phyloP scores from a whole-genome alignment of 176 grass and related monocot genomes.

The Coix lacrymajobi region DNA sequence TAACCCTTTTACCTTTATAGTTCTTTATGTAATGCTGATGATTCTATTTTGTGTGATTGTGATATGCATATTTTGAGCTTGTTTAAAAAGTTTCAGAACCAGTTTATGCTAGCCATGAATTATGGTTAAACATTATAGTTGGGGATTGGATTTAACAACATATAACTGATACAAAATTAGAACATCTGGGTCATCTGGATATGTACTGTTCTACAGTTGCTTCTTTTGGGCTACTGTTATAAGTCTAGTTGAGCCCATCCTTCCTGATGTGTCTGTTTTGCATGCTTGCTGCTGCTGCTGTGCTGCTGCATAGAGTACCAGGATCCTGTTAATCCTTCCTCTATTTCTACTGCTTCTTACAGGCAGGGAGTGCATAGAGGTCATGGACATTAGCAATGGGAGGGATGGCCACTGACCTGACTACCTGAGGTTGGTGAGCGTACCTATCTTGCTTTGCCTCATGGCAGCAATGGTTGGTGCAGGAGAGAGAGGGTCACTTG shows the following conservation, averaged over 20 bases:
- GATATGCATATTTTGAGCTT: neutral
- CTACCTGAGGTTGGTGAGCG: neutral
- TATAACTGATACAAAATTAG: neutral
- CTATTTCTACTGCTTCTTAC: neutral
- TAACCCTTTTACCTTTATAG: neutral
- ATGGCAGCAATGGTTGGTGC: neutral
- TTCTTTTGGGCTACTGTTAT: neutral
- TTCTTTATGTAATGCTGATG: neutral
- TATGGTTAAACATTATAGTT: neutral
- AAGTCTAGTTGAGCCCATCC: neutral
- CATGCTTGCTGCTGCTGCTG: neutral
- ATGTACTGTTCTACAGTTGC: neutral
- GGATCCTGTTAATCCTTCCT: neutral
- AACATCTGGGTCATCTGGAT: neutral
- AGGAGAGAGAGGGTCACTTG: neutral
- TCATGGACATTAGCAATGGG: neutral
- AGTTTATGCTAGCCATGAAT: neutral
- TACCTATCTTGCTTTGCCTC: neutral
- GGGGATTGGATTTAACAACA: neutral
- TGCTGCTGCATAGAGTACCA: neutral
- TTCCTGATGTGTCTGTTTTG: neutral
- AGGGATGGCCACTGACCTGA: neutral
- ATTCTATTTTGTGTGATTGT: neutral
- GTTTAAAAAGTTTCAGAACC: neutral
- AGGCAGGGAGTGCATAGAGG: neutral